A percentile compares a stretch with the other conserved stretches of the same genome.
Evolutionary conservation across 2,329 filamentous ascomycete genomes (phyloP).

Genomic region (Aspergillus bombycis): DNA sequence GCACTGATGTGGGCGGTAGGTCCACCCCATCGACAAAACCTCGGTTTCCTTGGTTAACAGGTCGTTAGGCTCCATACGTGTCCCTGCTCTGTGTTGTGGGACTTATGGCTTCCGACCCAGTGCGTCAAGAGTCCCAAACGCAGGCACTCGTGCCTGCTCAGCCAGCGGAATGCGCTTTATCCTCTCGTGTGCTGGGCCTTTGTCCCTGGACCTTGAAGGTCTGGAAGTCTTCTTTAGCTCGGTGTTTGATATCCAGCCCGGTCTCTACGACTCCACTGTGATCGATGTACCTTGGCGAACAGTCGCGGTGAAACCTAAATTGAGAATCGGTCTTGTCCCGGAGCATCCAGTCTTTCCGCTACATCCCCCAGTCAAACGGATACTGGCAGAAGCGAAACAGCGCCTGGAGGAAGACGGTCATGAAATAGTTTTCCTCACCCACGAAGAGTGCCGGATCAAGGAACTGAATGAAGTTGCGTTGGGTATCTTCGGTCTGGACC

Average conservation of each 20-base stretch:
- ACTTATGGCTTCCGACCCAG: conserved; percentile 38
- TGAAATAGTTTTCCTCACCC: conserved; percentile 38
- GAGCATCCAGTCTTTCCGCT: conserved; percentile 52
- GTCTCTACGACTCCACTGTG: conserved; percentile 23
- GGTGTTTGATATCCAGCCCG: conserved; percentile 17
- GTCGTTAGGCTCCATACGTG: conserved; percentile 32
- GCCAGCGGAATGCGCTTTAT: conserved; percentile 26
- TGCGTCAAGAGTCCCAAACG: conserved; percentile 28
- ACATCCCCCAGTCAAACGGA: conserved; percentile 52
- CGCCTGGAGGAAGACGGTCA: conserved; percentile 50
- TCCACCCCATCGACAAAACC: background rate
- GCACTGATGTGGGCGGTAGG: conserved; percentile 61
- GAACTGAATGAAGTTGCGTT: conserved; percentile 26
- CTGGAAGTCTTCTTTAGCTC: conserved; percentile 22
- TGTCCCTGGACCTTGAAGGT: conserved; percentile 21
- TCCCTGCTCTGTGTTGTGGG: conserved; percentile 35
- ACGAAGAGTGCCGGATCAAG: conserved; percentile 15
- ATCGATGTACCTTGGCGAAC: conserved; percentile 25
- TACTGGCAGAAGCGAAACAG: conserved; percentile 44
- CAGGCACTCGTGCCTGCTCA: conserved; percentile 20
- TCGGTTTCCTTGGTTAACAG: background rate
- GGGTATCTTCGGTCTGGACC: conserved; percentile 28
- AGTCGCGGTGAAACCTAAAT: conserved; percentile 17
- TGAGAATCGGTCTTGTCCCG: conserved; percentile 53
- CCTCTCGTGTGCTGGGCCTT: conserved; percentile 25